Base-by-base conservation (phyloP, 2,329 filamentous ascomycete species). In the Ceratocystiopsis brevicomis region DNA sequence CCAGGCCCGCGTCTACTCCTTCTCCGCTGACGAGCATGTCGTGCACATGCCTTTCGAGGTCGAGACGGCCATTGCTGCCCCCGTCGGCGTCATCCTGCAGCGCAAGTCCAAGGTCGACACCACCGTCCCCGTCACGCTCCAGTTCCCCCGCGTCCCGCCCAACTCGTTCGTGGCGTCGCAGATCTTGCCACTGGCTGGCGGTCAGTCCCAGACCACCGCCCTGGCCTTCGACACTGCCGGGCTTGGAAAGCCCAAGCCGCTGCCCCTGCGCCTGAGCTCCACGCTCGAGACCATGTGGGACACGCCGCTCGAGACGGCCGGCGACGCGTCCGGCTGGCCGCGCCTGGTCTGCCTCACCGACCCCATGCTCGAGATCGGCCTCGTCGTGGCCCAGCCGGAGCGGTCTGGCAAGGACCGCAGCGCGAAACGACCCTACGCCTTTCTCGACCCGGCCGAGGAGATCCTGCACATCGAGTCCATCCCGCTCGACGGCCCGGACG, bases 41-140 rank as follows among this genome's bases (percentile, higher is more conserved):
- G 71, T 96, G 40, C 85, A 94, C 57, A 75, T 98, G 55, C 88
- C 88, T 2, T 98, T 98, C 55, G 87, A 96, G 61, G 81, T 95
- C 37, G 85, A 94, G 56, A 76, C 76, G 43, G 86, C 83, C 30
- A 84, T 87, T 57, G 76, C 88, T 34, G 82, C 83, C 13, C 81
- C 86, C 6, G 69, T 76, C 32, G 90, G 90, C 21, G 69, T 96
- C 41, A 71, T 98, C 17, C 74, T 98, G 45, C 88, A 96, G 59
- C 72, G 87, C 47, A 93, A 81, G 56, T 66, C 78, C 37, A 68
- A 66, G 45, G 57, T 62, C 11, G 68, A 73, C 45, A 67, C 59
- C 45, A 53, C 63, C 11, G 61, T 64, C 2, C 62, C 71, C 6
- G 62, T 72, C 18, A 67, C 71, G 18, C 59, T 78, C 43, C 73